Base-by-base conservation (phyloP, 1,284 basidiomycete species). In the Apiotrichum gracile region DNA sequence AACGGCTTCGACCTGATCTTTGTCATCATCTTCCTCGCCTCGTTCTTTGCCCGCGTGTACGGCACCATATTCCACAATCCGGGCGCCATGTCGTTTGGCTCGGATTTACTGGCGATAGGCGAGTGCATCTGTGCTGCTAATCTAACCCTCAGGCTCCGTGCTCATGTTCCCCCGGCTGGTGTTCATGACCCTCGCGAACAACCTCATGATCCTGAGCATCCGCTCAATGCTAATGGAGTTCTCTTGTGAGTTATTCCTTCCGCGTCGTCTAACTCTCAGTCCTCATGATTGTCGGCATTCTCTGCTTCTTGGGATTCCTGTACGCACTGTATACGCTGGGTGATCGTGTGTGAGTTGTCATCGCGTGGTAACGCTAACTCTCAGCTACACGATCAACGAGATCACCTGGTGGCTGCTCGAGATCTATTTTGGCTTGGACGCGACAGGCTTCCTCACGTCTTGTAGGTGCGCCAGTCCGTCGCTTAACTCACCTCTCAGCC, bases 1-100 rank as follows among this genome's bases (percentile, higher is more conserved):
- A 92, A 93, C 63, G 90, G 90, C 2, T 94, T 94, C 66, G 91
- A 94, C 72, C 67, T 92, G 45, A 85, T 87, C 42, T 91, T 93
- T 72, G 85, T 70, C 61, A 33, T 70, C 10, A 81, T 87, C 19
- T 93, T 84, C 67, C 79, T 79, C n/a, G 77, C 86, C 6, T 93
- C 92, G 68, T 82, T 83, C 5, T 74, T 78, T 25, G 79, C 90
- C 34, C 81, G 90, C 38, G 58, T 87, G 16, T 86, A 87, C 55
- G 91, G 91, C 13, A 74, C 86, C 13, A 81, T 82, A 60, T 76
- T 84, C 51, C 70, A 63, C 40, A 58, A 72, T 37, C 59, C 59
- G 13, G 84, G 83, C 81, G 85, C 87, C 2, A 79, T 93, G 43
- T 52, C 61, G 9, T 62, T 72, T 27, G 74, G 73, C 24, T 60